Percentiles rank a stretch among this genome's conserved stretches.
phyloP scores from a whole-genome alignment of 1,139 yeast species.

The Diutina siamensis region DNA sequence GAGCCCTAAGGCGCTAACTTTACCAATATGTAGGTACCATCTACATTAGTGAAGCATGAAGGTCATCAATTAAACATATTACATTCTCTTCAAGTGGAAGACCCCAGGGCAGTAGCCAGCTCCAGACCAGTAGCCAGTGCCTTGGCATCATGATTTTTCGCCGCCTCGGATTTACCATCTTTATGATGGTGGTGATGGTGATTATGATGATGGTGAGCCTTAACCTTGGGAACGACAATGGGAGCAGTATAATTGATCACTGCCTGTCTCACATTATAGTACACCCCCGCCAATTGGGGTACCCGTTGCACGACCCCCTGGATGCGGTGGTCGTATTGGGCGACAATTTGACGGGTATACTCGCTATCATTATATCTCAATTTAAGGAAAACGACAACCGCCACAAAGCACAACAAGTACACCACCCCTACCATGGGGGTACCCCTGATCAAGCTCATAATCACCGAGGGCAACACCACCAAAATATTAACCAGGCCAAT shows the following conservation, averaged over 20 bases:
- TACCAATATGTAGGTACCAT: too few species aligned
- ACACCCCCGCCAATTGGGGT: not conserved
- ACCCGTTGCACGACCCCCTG: constrained; percentile 12
- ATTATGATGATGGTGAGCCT: not conserved
- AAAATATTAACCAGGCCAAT: constrained; percentile 9
- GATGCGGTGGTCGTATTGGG: constrained; percentile 26
- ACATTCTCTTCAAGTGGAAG: not conserved
- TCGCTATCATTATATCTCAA: constrained; percentile 32
- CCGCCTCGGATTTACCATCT: not conserved
- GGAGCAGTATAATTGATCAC: not conserved
- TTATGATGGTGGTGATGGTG: not conserved
- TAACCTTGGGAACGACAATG: not conserved
- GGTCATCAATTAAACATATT: not conserved
- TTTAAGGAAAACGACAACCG: constrained; percentile 31
- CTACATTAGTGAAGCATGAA: too few species aligned
- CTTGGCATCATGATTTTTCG: too few species aligned
- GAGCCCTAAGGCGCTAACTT: too few species aligned
- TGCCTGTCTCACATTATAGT: not conserved
- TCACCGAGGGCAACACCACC: constrained; percentile 15
- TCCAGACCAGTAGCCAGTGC: too few species aligned
- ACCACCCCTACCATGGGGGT: constrained; percentile 13
- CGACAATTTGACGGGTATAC: constrained; percentile 29
- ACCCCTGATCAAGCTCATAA: constrained; percentile 14
- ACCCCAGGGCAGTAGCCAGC: not conserved
- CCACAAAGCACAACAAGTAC: constrained; percentile 14